Percentiles rank a stretch among this genome's conserved stretches.
These are phyloP conservation scores for Oxytropis ochrocephala DNA, from an alignment of 306 rosid genomes.

Conservation along the genomic window DNA sequence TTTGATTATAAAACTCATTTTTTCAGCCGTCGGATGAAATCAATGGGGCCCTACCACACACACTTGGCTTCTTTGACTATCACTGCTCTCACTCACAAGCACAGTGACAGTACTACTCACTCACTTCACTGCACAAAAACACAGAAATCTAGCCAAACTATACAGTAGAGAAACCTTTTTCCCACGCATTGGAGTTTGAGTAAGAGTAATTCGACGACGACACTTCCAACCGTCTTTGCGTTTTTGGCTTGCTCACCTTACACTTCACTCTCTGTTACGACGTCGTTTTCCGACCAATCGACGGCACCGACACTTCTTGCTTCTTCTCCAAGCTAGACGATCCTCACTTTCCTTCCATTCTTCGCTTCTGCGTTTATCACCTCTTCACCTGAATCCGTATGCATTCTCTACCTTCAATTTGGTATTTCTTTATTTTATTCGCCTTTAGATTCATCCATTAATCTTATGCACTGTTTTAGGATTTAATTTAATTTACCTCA, in stretches of 20 bases:
- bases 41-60: background rate
- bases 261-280: background rate
- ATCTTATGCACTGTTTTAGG: background rate
- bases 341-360: conserved; percentile 17
- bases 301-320: conserved; percentile 66
- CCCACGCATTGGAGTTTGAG: conserved; percentile 31
- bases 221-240: background rate
- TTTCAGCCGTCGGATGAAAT: conserved; percentile 31
- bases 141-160: background rate
- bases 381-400: conserved; percentile 33
- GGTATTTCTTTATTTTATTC: background rate
- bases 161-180: background rate
- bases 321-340: conserved; percentile 22
- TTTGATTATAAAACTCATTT: conserved; percentile 14
- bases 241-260: background rate
- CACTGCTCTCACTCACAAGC: background rate
- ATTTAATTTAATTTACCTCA: background rate
- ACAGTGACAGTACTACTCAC: background rate
- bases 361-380: background rate
- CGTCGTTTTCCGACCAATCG: conserved; percentile 5
- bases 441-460: background rate
- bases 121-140: background rate
- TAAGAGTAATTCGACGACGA: conserved; percentile 14
- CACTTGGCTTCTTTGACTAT: background rate
- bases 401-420: background rate